Evolutionary conservation across 805 yeast genomes (phyloP).

Genomic region (Cyberlindnera amylophila): DNA sequence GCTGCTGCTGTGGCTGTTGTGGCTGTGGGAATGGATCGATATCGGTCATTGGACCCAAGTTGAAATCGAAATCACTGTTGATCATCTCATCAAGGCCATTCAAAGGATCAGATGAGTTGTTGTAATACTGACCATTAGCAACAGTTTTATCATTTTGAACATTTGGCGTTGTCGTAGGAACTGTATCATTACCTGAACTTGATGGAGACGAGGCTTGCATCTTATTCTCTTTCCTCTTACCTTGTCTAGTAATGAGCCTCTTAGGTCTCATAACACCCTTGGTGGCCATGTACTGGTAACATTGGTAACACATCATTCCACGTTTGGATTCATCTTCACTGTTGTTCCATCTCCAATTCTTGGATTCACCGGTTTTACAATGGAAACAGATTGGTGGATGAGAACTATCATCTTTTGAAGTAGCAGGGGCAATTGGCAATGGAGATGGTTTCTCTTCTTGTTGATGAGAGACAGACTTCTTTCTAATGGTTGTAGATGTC

Average conservation of each 20-base stretch:
- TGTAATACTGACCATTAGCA: slow-evolving; percentile 11
- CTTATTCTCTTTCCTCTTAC: background rate
- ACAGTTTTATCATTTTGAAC: slow-evolving; percentile 2
- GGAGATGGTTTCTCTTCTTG: background rate
- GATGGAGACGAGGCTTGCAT: slow-evolving; percentile 20
- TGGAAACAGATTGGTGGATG: slow-evolving; percentile 25
- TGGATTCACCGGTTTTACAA: slow-evolving; percentile 25
- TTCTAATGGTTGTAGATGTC: background rate
- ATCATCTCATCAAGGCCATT: slow-evolving; percentile 35
- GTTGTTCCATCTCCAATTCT: slow-evolving; percentile 29
- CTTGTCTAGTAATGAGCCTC: slow-evolving; percentile 13
- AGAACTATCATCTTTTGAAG: slow-evolving; percentile 5
- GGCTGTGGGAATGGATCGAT: slow-evolving; percentile 29
- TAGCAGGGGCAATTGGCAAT: background rate
- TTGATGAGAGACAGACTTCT: background rate
- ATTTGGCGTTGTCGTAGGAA: slow-evolving; percentile 20
- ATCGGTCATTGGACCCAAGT: slow-evolving; percentile 28
- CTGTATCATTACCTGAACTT: slow-evolving; percentile 21
- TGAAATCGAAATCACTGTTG: slow-evolving; percentile 29
- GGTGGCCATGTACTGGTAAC: slow-evolving; percentile 23
- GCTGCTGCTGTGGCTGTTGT: no score
- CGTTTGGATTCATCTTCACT: slow-evolving; percentile 21
- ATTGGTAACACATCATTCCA: slow-evolving; percentile 26
- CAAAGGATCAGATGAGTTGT: slow-evolving; percentile 30
- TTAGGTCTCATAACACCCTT: slow-evolving; percentile 28